phyloP scores from a whole-genome alignment of 2,329 filamentous ascomycete genomes.

The Aspergillus sp. region DNA sequence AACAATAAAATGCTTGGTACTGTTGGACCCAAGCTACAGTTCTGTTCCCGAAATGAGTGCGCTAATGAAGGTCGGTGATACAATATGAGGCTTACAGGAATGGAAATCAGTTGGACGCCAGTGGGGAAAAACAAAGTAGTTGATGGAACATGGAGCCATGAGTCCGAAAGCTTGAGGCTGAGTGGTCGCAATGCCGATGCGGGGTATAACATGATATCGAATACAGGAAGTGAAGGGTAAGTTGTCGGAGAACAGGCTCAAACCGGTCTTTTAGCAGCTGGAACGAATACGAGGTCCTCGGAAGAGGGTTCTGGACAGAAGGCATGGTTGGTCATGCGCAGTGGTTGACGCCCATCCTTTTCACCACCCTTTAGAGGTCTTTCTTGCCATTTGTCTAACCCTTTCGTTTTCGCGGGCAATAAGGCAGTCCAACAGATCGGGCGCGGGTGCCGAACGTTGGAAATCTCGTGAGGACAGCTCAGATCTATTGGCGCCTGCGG shows the following conservation, averaged over 20 bases:
- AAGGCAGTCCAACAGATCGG: slow-evolving; percentile 35
- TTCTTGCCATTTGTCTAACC: slow-evolving; percentile 28
- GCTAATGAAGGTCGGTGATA: not conserved
- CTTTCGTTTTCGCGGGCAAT: slow-evolving; percentile 36
- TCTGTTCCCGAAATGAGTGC: not conserved
- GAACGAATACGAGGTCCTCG: not conserved
- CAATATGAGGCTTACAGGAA: not conserved
- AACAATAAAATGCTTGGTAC: not conserved
- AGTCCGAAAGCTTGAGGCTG: not conserved
- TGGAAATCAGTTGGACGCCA: not conserved
- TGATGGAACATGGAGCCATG: not conserved
- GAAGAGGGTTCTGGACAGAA: not conserved
- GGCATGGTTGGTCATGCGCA: not conserved
- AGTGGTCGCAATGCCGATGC: slow-evolving; percentile 6
- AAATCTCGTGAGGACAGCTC: slow-evolving; percentile 22
- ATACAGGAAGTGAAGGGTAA: slow-evolving; percentile 5
- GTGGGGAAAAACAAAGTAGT: not conserved
- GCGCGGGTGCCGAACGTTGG: slow-evolving; percentile 24
- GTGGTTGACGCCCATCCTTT: not conserved
- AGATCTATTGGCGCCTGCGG: slow-evolving; percentile 29
- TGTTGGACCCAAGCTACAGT: not conserved
- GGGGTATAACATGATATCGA: slow-evolving; percentile 6
- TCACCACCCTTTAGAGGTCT: slow-evolving; percentile 29
- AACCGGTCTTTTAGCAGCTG: not conserved
- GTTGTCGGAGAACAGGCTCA: not conserved